phyloP scores from a whole-genome alignment of 805 yeast genomes.

The Sugiyamaella americana region DNA sequence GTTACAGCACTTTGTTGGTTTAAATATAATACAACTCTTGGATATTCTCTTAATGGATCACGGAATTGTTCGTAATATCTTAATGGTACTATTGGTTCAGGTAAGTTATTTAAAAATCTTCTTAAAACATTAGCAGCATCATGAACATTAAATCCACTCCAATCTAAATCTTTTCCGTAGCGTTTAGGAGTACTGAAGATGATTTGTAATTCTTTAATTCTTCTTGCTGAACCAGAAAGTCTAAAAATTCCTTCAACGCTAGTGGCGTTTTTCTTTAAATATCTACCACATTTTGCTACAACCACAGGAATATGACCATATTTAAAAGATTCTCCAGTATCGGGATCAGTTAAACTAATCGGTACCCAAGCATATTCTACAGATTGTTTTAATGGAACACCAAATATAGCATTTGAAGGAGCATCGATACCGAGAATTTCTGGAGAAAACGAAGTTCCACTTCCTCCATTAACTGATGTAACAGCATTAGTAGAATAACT shows the following conservation, averaged over 20 bases:
- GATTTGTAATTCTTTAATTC: conserved; percentile 79
- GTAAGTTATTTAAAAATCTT: conserved; percentile 76
- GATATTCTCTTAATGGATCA: conserved; percentile 57
- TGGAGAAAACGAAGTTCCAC: background rate
- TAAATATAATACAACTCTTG: conserved; percentile 61
- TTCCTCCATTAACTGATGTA: background rate
- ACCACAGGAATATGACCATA: conserved; percentile 89
- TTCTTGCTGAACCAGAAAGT: conserved; percentile 83
- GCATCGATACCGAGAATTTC: background rate
- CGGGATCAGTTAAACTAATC: conserved; percentile 54
- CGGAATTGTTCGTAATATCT: conserved; percentile 71
- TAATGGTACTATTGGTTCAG: conserved; percentile 87
- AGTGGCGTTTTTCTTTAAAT: conserved; percentile 61
- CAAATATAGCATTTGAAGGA: conserved; percentile 50
- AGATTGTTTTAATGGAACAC: conserved; percentile 68
- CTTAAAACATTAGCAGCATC: conserved; percentile 91
- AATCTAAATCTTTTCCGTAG: conserved; percentile 78
- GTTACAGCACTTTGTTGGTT: conserved; percentile 38
- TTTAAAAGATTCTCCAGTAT: conserved; percentile 51
- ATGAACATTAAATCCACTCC: conserved; percentile 94
- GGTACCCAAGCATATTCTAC: conserved; percentile 70
- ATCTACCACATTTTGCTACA: conserved; percentile 94
- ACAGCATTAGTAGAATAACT: background rate
- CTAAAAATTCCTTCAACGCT: conserved; percentile 88
- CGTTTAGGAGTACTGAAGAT: conserved; percentile 82